These are phyloP conservation scores for Solanum chacoense DNA, from an alignment of 305 asterid species.

Conservation along the genomic window DNA sequence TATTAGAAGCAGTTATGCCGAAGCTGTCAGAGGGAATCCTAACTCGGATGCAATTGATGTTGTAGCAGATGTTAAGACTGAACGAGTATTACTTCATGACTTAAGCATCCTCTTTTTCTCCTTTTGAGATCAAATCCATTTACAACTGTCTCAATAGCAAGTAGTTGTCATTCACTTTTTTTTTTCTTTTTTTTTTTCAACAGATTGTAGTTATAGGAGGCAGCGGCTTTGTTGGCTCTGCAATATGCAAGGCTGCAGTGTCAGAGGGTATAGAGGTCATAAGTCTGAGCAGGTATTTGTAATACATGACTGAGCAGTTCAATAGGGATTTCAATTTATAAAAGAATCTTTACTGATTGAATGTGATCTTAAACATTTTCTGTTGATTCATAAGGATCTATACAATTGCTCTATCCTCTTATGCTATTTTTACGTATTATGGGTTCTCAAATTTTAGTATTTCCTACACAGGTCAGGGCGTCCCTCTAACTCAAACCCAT, in stretches of 20 bases:
- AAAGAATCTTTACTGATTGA: background rate
- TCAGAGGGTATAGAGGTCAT: constrained; percentile 87
- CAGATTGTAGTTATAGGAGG: constrained; percentile 97
- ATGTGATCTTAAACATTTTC: background rate
- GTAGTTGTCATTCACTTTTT: background rate
- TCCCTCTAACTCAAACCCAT: constrained; percentile 62
- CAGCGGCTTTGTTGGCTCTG: constrained; percentile 95
- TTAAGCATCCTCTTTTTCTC: background rate
- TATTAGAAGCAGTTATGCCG: constrained; percentile 64
- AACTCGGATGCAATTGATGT: constrained; percentile 59
- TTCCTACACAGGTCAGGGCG: constrained; percentile 60
- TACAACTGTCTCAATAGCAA: constrained; percentile 7
- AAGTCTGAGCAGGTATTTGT: constrained; percentile 87
- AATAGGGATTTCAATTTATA: constrained; percentile 5
- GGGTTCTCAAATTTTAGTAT: background rate
- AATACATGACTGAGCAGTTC: background rate
- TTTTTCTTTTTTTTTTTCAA: constrained; percentile 3
- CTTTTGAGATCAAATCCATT: background rate
- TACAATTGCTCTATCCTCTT: background rate
- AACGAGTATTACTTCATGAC: constrained; percentile 40
- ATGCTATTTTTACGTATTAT: background rate
- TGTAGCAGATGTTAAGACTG: constrained; percentile 77
- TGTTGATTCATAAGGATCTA: background rate
- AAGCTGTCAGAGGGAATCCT: constrained; percentile 24
- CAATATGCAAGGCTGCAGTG: constrained; percentile 96